Percentiles rank a stretch among this genome's conserved stretches.
Evolutionary conservation across 2,329 filamentous ascomycete species (phyloP).

Genomic region (Fusarium beomiforme): DNA sequence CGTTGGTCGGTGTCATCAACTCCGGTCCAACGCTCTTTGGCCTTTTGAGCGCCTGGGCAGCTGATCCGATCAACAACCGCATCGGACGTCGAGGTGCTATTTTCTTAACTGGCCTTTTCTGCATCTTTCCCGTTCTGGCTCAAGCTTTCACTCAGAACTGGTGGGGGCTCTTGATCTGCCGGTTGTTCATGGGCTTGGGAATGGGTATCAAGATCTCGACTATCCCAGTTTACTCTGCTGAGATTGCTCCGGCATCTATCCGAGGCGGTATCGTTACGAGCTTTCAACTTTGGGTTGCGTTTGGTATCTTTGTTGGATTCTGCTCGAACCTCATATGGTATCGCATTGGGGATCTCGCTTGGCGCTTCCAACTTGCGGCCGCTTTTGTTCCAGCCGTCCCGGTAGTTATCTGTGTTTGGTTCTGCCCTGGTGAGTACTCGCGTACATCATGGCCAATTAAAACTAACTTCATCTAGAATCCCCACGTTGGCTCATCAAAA

Average conservation of each 20-base stretch:
- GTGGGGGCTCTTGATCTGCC: conserved; percentile 54
- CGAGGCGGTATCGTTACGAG: conserved; percentile 61
- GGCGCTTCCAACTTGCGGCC: conserved; percentile 70
- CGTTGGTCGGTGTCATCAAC: conserved; percentile 69
- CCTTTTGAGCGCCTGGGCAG: conserved; percentile 41
- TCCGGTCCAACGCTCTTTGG: conserved; percentile 41
- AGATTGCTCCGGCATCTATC: conserved; percentile 59
- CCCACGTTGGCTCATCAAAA: conserved; percentile 73
- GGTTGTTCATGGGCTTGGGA: conserved; percentile 64
- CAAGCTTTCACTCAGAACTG: conserved; percentile 63
- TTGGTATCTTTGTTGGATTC: conserved; percentile 72
- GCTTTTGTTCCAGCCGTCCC: conserved; percentile 72
- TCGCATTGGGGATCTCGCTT: conserved; percentile 63
- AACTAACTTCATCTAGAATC: conserved; percentile 54
- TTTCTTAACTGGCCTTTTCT: conserved; percentile 66
- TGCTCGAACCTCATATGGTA: conserved; percentile 71
- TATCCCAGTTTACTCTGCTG: conserved; percentile 63
- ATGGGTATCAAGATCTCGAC: conserved; percentile 64
- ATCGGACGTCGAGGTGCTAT: conserved; percentile 51
- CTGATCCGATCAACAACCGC: conserved; percentile 51
- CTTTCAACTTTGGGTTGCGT: conserved; percentile 60
- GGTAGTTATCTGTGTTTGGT: conserved; percentile 63
- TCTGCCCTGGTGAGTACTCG: conserved; percentile 63
- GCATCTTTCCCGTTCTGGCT: conserved; percentile 64
- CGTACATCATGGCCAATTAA: fast-evolving